Evolutionary conservation across 164 flowering plant genomes (phyloP), one percentile per base, ranked within the genome.

Genomic region (Vitis rotundifolia): DNA sequence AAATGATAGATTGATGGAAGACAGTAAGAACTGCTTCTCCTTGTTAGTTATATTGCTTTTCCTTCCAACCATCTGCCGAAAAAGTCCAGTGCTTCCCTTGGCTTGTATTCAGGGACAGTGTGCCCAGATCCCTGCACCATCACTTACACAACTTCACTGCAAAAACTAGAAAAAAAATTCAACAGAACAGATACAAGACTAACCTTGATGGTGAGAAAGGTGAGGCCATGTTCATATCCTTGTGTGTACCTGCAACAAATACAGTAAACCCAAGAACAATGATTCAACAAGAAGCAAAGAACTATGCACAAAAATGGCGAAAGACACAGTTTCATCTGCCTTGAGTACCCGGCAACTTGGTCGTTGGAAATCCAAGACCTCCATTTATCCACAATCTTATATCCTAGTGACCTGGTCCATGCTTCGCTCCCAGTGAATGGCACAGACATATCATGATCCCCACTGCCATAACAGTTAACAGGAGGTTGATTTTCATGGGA

Each of bases 71-170:
- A 90, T 18, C 90, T 85, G 64, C 80, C 76, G 57, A 83, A 91
- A 70, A 93, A 89, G 53, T 78, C 78, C 76, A 93, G 71, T 11
- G 98, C 80, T 73, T 93, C 96, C 10, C 22, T 66, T 2, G 98
- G 98, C 72, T 93, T 93, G 88, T 91, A 93, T 60, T 93, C 91
- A 2, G 98, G 94, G 7, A 91, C 94, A 1, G 92, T 89, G 64
- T 93, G 98, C 26, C 98, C 98, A 16, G 97, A 71, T 28, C 97
- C 96, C 96, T 92, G 83, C 79, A 77, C 50, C 56, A 61, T 57
- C n/a, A 49, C 5, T 31, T 49, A 8, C 18, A 52, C 69, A 47
- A 67, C 60, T 63, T 37, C 19, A 68, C 64, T 63, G 69, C 48
- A 19, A 13, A 49, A 52, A 22, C 52, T 50, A 64, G 9, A 28